phyloP scores from a whole-genome alignment of 2,329 filamentous ascomycete genomes.

The Clonostachys solani region DNA sequence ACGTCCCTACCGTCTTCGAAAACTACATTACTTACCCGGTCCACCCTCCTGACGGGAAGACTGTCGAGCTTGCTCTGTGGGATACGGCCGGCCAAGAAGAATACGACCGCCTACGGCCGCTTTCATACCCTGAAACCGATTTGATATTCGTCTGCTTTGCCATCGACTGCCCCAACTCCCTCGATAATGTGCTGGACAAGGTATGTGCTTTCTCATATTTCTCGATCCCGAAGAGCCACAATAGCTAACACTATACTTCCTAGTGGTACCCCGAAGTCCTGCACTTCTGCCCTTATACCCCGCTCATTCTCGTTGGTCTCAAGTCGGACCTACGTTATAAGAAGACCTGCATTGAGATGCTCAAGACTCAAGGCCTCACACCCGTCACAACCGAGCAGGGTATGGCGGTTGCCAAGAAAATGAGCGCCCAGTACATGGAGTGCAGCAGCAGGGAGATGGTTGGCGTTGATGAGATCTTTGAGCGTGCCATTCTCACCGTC shows the following conservation, averaged over 20 bases:
- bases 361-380: slow-evolving; percentile 95
- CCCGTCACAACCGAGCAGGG: slow-evolving; percentile 92
- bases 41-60: slow-evolving; percentile 84
- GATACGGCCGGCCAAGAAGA: slow-evolving; percentile 98
- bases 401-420: slow-evolving; percentile 81
- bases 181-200: slow-evolving; percentile 99
- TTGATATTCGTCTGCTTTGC: slow-evolving; percentile 98
- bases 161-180: slow-evolving; percentile 95
- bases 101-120: slow-evolving; percentile 90
- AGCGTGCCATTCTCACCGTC: slow-evolving; percentile 83
- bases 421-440: slow-evolving; percentile 95
- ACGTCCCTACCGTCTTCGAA: slow-evolving; percentile 97
- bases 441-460: slow-evolving; percentile 98
- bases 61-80: slow-evolving; percentile 94
- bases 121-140: slow-evolving; percentile 97
- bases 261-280: slow-evolving; percentile 99
- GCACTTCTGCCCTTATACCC: slow-evolving; percentile 97
- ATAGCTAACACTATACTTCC: not conserved
- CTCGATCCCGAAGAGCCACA: not conserved
- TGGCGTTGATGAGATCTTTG: slow-evolving; percentile 95
- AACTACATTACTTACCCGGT: slow-evolving; percentile 99
- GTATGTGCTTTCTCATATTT: slow-evolving; percentile 39
- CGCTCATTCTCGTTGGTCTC: slow-evolving; percentile 89
- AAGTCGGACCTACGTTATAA: slow-evolving; percentile 97
- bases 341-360: slow-evolving; percentile 95